phyloP scores from a whole-genome alignment of 306 rosid genomes.

The Casuarina cunninghamiana region DNA sequence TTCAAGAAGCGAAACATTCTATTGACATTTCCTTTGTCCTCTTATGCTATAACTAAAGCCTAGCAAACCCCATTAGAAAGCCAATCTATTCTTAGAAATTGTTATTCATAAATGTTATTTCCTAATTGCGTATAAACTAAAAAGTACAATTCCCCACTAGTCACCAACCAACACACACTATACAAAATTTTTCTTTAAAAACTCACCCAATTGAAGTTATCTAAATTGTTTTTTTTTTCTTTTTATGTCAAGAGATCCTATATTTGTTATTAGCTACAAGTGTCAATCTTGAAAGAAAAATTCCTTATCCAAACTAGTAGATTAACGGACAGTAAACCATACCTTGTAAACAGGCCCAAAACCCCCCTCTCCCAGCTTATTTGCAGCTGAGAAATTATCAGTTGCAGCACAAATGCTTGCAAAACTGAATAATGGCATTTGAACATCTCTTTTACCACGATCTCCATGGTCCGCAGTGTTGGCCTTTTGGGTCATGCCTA shows the following conservation, averaged over 20 bases:
- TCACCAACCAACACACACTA: too few species aligned
- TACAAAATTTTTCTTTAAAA: too few species aligned
- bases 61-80: too few species aligned
- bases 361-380: constrained; percentile 44
- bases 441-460: constrained; percentile 26
- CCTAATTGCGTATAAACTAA: too few species aligned
- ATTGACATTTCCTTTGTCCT: too few species aligned
- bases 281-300: constrained; percentile 33
- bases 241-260: too few species aligned
- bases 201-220: too few species aligned
- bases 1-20: too few species aligned
- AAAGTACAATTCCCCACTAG: too few species aligned
- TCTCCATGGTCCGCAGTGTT: background rate
- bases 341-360: constrained; percentile 50
- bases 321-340: background rate
- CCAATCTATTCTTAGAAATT: too few species aligned
- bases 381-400: constrained; percentile 26
- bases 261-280: background rate
- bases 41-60: too few species aligned
- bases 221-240: background rate
- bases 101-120: too few species aligned
- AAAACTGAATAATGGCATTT: constrained; percentile 42
- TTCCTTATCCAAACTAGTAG: background rate
- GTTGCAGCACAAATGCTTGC: constrained; percentile 35
- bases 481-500: constrained; percentile 27